Conservation (phyloP, 805 yeast genomes). For the Starmerella khaoyaiensis region DNA sequence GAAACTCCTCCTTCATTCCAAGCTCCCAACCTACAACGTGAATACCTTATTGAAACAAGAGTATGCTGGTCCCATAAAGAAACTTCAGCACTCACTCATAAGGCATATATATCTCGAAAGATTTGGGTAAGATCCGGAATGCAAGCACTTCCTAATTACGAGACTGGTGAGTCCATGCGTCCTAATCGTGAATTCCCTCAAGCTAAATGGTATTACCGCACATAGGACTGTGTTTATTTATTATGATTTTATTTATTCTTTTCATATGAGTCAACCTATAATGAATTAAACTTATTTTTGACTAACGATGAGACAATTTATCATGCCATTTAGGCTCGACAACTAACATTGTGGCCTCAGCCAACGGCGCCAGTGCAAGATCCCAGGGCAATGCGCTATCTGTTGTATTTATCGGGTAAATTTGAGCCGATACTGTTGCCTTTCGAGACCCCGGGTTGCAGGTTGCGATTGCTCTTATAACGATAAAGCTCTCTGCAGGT, state of each 20-base stretch:
- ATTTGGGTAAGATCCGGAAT: conserved; percentile 21
- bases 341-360: conserved; percentile 26
- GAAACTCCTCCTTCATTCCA: conserved; percentile 41
- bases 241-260: neutral
- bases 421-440: conserved; percentile 58
- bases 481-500: conserved; percentile 48
- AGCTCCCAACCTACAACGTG: conserved; percentile 42
- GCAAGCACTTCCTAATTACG: conserved; percentile 19
- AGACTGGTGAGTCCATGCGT: conserved; percentile 19
- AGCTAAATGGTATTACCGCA: conserved; percentile 12
- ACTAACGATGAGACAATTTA: conserved; percentile 13
- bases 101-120: conserved; percentile 12
- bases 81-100: conserved; percentile 17
- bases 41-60: conserved; percentile 30
- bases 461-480: conserved; percentile 52
- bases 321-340: conserved; percentile 32
- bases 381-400: conserved; percentile 12
- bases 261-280: neutral
- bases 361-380: conserved; percentile 15
- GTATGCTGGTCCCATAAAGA: conserved; percentile 21
- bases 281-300: neutral
- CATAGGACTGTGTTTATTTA: conserved; percentile 1
- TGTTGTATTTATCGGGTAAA: conserved; percentile 43
- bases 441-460: conserved; percentile 60
- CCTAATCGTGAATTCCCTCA: conserved; percentile 18